Evolutionary conservation across 192 early-diverging fungal species (phyloP), one percentile per base, ranked within the genome.

Genomic region (Allomyces arbusculus): DNA sequence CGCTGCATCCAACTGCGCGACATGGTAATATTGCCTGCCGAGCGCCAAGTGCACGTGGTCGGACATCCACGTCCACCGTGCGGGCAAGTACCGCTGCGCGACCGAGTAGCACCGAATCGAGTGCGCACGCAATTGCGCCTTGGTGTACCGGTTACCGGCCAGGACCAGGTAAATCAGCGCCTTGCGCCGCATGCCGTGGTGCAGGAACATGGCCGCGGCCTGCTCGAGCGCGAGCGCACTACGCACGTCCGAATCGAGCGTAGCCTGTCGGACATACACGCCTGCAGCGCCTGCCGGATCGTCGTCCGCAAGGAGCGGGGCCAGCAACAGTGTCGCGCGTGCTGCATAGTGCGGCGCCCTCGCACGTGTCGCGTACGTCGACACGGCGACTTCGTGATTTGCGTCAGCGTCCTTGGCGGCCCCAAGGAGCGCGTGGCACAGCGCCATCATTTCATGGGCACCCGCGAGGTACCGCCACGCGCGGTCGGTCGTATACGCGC

Each of bases 401-500:
- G 12, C 16, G 16, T 58, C 50, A 16, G 50, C 50, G 50, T 58
- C 50, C 50, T 14, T n/a, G 1, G 3, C 12, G 12, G 12, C 16
- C 2, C 50, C 50, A 3, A 58, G 50, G 12, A n/a, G 3, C 20
- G 50, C 50, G 9, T 58, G 50, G 50, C 50, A 58, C 12, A 58
- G 12, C 1, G 50, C 50, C 50, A 58, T n/a, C 50, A 58, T 55
- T 23, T 64, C 33, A 23, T 86, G 85, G 4, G 84, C 80, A 23
- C 84, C 89, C 11, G 86, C 87, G 67, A 86, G 83, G 73, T 84
- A 86, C 71, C 83, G 82, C 78, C 81, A 88, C 8, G 86, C 85
- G 68, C 87, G 87, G 65, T 87, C 87, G 7, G 86, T 80, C 4
- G 82, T 74, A 78, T 86, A 97, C 65, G 95, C 95, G 67, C 85